Base-by-base conservation (phyloP, 2,329 filamentous ascomycete species). In the Metarhizium album region DNA sequence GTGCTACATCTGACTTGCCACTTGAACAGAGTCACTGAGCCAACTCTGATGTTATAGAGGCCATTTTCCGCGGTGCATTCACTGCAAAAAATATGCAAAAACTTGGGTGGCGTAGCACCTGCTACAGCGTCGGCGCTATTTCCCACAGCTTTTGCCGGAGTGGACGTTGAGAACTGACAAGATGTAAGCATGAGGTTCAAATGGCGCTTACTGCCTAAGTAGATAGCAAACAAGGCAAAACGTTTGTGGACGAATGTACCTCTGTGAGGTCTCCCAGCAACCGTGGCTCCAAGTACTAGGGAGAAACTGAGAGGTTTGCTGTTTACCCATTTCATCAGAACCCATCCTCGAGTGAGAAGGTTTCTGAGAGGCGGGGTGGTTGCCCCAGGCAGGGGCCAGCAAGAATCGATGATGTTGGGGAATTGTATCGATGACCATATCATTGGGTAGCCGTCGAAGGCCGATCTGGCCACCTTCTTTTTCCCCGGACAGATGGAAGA, bases 371-470 rank as follows among this genome's bases (percentile, higher is more conserved):
- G 47, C 52, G n/a, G n/a, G n/a, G n/a, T 27, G 51, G 56, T 57
- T 57, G 58, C 59, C 60, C 60, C 51, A 45, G 43, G 35, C 52
- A 54, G 58, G 57, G 50, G 59, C 54, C 57, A 62, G 57, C 52
- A 51, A 38, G 49, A 56, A 4, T 49, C 53, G 47, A 79, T 70
- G 53, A 65, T 85, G 59, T 85, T 61, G 81, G 82, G 79, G 74
- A 79, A 69, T 78, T 80, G 81, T 84, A 85, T 84, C 82, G 80
- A 74, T 81, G 74, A 68, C 72, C 74, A 76, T 62, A 70, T 72
- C 77, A 84, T 64, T 70, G 71, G 68, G 60, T 46, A 69, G 70
- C 65, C 57, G 52, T 55, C 53, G 33, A 58, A 52, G 54, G 67
- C 71, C 65, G 73, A 72, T 68, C 67, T 72, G 75, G 74, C 69